Evolutionary conservation across 2,329 filamentous ascomycete species (phyloP), one percentile per base, ranked within the genome.

Genomic region (Penicillium aurantiogriseum): DNA sequence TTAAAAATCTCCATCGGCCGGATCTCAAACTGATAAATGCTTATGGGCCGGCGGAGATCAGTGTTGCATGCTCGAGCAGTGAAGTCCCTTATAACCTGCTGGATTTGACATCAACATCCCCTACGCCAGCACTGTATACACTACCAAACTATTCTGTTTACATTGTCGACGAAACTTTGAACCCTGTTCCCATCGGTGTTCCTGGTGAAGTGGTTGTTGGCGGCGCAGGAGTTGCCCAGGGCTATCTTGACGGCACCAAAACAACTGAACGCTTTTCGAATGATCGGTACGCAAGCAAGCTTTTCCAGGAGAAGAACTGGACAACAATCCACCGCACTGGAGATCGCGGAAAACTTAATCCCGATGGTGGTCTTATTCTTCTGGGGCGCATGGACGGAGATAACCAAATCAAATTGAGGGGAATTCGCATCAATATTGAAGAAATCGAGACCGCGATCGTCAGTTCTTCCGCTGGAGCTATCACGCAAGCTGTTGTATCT

Each of bases 131-230:
- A 3, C 69, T 74, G 7, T 50, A 52, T 15, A 63, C 72, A 2
- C 58, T 77, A 3, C 69, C 74, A 2, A 78, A 79, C 54, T 76
- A 74, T 49, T 63, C 64, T 1, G 50, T 72, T 27, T 79, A 76
- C 57, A 71, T 83, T 46, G 47, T 81, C 0, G 79, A 81, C 56
- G 56, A 71, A 5, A 35, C 73, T 1, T 50, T 74, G 31, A 60
- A 74, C 3, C 74, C 75, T 3, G 66, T 78, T 2, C 76, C 80
- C 0, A 44, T 72, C 8, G 78, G 79, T 0, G 46, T 73, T 1
- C 68, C 74, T 0, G 81, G 81, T 17, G 78, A 82, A 57, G 69
- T 82, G 4, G 66, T 61, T 36, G 69, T 82, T 45, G 76, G 69
- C 9, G 71, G 71, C 4, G 56, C 59, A 19, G 62, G 63, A 8